Percentiles rank a stretch among this genome's conserved stretches.
Conservation (phyloP, 164 flowering plant genomes). For the Warburgia ugandensis region DNA sequence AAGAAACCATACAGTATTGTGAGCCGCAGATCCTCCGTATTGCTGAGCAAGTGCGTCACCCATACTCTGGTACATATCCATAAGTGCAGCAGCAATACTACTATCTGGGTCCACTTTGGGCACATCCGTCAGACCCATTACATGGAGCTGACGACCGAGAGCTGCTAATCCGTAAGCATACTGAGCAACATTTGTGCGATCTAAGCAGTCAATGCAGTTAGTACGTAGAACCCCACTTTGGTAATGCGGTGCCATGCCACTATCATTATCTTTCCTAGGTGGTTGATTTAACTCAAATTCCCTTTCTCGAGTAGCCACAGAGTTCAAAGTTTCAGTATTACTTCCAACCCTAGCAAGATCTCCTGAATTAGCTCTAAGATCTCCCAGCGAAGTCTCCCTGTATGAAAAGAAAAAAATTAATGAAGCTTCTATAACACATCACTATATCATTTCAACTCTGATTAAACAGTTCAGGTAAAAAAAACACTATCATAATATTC, state of each 20-base stretch:
- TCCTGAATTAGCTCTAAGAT: slow-evolving; percentile 55
- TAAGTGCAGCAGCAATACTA: slow-evolving; percentile 83
- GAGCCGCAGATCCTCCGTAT: slow-evolving; percentile 98
- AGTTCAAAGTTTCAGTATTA: slow-evolving; percentile 41
- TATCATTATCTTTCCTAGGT: slow-evolving; percentile 23
- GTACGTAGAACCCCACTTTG: slow-evolving; percentile 97
- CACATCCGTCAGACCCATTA: slow-evolving; percentile 70
- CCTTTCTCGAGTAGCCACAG: slow-evolving; percentile 36
- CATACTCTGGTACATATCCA: slow-evolving; percentile 97
- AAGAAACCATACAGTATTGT: slow-evolving; percentile 60
- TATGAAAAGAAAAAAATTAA: slow-evolving; percentile 5
- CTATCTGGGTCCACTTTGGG: slow-evolving; percentile 88
- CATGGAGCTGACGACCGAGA: slow-evolving; percentile 89
- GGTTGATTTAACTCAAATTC: slow-evolving; percentile 39
- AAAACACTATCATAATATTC: neutral
- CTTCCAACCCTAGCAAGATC: slow-evolving; percentile 53
- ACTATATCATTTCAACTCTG: no score
- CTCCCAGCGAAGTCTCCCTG: slow-evolving; percentile 74
- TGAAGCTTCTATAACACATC: no score
- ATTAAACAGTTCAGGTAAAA: no score
- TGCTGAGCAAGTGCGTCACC: slow-evolving; percentile 99
- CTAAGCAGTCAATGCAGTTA: slow-evolving; percentile 95
- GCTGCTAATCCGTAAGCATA: slow-evolving; percentile 96
- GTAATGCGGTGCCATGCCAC: slow-evolving; percentile 40
- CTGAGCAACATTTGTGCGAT: slow-evolving; percentile 97